Percentiles rank a stretch among this genome's conserved stretches.
Conservation (phyloP, 495 filamentous ascomycete genomes). For the Penicillium verhagenii region DNA sequence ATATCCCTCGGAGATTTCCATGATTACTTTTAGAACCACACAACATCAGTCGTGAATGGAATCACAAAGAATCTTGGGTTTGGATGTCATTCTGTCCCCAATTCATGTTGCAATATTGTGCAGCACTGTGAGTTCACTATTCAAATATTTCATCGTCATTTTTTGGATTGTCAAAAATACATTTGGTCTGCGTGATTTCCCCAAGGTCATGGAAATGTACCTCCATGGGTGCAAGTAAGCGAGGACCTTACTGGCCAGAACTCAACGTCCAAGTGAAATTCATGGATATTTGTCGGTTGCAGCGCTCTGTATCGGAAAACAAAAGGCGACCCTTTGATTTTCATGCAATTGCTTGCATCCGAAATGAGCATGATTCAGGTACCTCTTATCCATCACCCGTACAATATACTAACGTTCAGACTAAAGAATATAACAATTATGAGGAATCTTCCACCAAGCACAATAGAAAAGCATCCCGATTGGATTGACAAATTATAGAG, state of each 20-base stretch:
- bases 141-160: background rate
- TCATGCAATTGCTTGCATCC: background rate
- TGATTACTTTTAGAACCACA: background rate
- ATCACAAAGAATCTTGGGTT: background rate
- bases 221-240: background rate
- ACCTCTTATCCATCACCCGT: too few species aligned
- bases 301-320: background rate
- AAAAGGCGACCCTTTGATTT: background rate
- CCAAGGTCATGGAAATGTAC: background rate
- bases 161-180: background rate
- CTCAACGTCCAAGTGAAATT: background rate
- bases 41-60: background rate
- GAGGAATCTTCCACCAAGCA: conserved; percentile 2
- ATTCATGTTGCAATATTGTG: background rate
- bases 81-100: background rate
- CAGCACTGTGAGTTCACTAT: background rate
- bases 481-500: conserved; percentile 13
- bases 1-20: background rate
- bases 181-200: background rate
- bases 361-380: background rate
- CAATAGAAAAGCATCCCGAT: background rate
- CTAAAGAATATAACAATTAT: background rate
- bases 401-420: too few species aligned
- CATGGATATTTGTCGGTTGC: background rate
- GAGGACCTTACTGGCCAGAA: background rate